A percentile compares a stretch with the other conserved stretches of the same genome.
Evolutionary conservation across 495 filamentous ascomycete genomes (phyloP).

Genomic region (Talaromyces wortmannii): DNA sequence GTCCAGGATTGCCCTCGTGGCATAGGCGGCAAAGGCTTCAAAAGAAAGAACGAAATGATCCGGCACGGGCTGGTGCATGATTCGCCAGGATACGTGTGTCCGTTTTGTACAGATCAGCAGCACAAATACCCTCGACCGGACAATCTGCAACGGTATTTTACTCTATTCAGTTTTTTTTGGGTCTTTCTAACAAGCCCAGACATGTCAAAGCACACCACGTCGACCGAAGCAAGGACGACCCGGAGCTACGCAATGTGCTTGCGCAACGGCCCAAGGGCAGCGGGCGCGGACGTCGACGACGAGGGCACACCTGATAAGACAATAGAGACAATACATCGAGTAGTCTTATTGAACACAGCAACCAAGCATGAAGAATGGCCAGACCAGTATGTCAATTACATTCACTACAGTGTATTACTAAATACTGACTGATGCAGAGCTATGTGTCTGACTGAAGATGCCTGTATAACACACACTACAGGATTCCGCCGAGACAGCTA

Average conservation of each 20-base stretch:
- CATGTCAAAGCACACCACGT: constrained; percentile 85
- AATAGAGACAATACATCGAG: neutral
- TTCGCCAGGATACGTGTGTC: constrained; percentile 94
- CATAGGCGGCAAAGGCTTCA: constrained; percentile 89
- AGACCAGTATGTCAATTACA: neutral
- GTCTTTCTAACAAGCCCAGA: constrained; percentile 30
- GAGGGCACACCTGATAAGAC: constrained; percentile 34
- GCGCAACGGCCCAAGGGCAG: constrained; percentile 80
- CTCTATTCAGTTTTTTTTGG: neutral
- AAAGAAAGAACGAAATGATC: constrained; percentile 99
- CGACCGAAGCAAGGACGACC: constrained; percentile 83
- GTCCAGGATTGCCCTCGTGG: constrained; percentile 71
- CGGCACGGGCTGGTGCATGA: constrained; percentile 92
- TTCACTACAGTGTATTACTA: too few relatives aligned
- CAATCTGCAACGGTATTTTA: constrained; percentile 83
- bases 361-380: neutral
- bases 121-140: constrained; percentile 96
- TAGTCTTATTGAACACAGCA: neutral
- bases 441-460: too few relatives aligned
- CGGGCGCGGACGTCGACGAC: constrained; percentile 71
- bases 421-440: too few relatives aligned
- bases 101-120: constrained; percentile 91
- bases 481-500: neutral
- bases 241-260: constrained; percentile 69
- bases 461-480: too few relatives aligned